These are phyloP conservation scores for Paracoccidioides brasiliensis DNA, from an alignment of 2,329 filamentous ascomycete genomes.

Conservation along the genomic window DNA sequence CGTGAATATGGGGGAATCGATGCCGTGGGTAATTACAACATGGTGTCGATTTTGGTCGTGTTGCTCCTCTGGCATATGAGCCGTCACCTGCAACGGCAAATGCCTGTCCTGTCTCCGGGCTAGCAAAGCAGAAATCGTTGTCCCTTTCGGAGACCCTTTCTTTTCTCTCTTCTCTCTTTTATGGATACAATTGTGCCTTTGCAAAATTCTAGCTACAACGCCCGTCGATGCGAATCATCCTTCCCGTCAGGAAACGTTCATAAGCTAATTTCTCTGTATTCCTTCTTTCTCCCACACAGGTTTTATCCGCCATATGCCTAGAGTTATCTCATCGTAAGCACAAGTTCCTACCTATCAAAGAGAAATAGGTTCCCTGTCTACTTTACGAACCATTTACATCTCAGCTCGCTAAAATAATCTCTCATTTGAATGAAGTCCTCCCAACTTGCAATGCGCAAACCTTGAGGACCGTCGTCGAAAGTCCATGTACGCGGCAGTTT, in stretches of 20 bases:
- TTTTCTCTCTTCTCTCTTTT: slow-evolving; percentile 14
- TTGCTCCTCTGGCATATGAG: slow-evolving; percentile 29
- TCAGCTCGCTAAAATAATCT: too few species aligned
- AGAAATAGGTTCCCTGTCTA: too few species aligned
- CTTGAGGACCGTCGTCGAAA: too few species aligned
- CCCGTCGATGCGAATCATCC: too few species aligned
- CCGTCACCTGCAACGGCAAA: slow-evolving; percentile 25
- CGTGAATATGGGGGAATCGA: slow-evolving; percentile 40
- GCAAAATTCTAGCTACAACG: too few species aligned
- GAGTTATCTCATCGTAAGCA: neutral
- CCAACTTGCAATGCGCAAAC: too few species aligned
- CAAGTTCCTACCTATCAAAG: too few species aligned
- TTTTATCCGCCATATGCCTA: neutral
- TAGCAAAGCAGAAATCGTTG: slow-evolving; percentile 25
- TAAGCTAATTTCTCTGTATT: neutral
- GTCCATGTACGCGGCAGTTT: too few species aligned
- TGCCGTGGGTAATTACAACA: slow-evolving; percentile 39
- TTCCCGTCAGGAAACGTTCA: too few species aligned
- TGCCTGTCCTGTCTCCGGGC: slow-evolving; percentile 32
- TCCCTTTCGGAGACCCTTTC: slow-evolving; percentile 29
- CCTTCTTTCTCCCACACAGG: neutral
- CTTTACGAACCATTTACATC: too few species aligned
- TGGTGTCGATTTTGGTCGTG: slow-evolving; percentile 38
- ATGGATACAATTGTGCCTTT: too few species aligned
- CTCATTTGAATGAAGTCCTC: too few species aligned